Evolutionary conservation across 257 asterid genomes (phyloP).

Genomic region (Plantago ovata): DNA sequence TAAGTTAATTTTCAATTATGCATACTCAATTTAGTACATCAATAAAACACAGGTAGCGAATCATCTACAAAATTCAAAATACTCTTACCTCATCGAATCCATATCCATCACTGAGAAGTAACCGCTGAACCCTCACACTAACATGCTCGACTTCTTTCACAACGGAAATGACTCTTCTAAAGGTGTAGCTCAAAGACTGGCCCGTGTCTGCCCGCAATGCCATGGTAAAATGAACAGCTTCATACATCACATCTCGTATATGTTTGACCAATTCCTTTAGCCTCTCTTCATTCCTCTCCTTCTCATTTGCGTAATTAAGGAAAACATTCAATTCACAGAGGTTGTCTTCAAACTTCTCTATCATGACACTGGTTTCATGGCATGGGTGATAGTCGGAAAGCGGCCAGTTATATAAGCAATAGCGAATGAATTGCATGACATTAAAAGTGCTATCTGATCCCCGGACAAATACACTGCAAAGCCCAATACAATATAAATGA

Average conservation of each 20-base stretch:
- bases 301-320: background rate
- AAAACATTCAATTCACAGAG: background rate
- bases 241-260: background rate
- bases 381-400: too few relatives aligned
- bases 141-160: slow-evolving; percentile 1
- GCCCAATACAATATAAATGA: too few relatives aligned
- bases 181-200: background rate
- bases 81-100: too few relatives aligned
- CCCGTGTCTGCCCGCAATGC: background rate
- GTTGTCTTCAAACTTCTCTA: background rate
- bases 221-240: background rate
- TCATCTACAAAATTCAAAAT: too few relatives aligned
- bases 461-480: too few relatives aligned
- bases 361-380: background rate
- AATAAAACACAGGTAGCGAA: too few relatives aligned
- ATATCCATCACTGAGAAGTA: too few relatives aligned
- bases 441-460: too few relatives aligned
- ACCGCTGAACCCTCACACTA: background rate
- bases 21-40: too few relatives aligned
- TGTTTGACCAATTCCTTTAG: background rate
- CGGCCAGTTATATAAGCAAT: background rate
- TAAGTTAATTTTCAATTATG: too few relatives aligned
- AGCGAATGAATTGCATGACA: background rate
- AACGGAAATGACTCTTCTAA: background rate
- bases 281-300: background rate